Conservation (phyloP, 1,284 basidiomycete genomes). For the Cutaneotrichosporon daszewskae region DNA sequence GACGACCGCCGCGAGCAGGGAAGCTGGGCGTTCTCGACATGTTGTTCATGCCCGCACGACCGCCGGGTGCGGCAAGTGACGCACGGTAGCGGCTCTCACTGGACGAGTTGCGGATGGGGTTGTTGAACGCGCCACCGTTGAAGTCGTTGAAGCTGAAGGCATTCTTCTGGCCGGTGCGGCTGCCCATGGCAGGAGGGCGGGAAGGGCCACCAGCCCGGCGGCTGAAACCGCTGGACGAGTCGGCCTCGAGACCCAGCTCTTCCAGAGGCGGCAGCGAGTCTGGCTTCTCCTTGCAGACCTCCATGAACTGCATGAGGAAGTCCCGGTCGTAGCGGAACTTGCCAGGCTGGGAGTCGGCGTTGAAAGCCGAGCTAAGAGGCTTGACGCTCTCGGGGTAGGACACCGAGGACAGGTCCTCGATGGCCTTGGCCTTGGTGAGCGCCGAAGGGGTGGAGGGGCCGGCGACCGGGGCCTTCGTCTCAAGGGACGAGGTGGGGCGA, state of each 20-base stretch:
- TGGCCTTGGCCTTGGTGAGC: conserved; percentile 66
- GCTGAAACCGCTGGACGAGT: conserved; percentile 48
- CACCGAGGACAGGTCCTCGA: conserved; percentile 73
- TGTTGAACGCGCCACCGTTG: conserved; percentile 56
- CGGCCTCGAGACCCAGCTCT: conserved; percentile 81
- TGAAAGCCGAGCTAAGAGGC: conserved; percentile 80
- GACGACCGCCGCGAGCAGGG: conserved; percentile 24
- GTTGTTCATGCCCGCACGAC: conserved; percentile 47
- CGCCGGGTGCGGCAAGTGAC: conserved; percentile 8
- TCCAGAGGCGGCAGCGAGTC: conserved; percentile 82
- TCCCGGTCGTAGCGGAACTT: conserved; percentile 98
- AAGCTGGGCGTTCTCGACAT: background rate
- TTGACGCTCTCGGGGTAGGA: conserved; percentile 77
- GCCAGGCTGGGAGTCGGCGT: conserved; percentile 70
- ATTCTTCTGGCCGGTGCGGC: conserved; percentile 2
- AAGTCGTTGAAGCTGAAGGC: background rate
- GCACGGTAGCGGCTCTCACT: conserved; percentile 65
- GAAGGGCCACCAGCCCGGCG: conserved; percentile 34
- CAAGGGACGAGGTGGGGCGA: conserved; percentile 60
- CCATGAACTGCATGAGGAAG: conserved; percentile 97
- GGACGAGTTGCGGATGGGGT: conserved; percentile 53
- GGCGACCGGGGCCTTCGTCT: conserved; percentile 51
- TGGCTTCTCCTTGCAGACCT: conserved; percentile 89
- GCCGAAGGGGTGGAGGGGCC: conserved; percentile 53
- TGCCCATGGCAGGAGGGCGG: conserved; percentile 53